Evolutionary conservation across 1,284 basidiomycete species (phyloP).

Genomic region (Fomitopsis betulina): DNA sequence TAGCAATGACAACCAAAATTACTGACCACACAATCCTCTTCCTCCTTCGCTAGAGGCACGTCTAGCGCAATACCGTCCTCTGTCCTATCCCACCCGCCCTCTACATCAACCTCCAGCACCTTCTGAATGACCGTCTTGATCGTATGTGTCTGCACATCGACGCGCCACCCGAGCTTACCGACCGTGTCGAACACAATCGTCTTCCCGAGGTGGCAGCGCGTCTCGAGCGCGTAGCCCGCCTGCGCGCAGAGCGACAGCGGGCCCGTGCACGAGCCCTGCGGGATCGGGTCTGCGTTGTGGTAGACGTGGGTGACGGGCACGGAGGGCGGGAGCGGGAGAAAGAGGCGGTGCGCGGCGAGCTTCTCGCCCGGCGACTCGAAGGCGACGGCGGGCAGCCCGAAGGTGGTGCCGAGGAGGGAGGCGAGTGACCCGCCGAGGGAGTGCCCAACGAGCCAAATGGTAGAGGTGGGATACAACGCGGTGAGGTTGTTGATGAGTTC

Average conservation of each 20-base stretch:
- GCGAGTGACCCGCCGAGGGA: conserved; percentile 88
- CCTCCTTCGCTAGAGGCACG: conserved; percentile 29
- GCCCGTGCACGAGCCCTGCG: conserved; percentile 74
- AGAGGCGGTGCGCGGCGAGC: conserved; percentile 81
- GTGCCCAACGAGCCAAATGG: conserved; percentile 91
- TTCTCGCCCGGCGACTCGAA: conserved; percentile 93
- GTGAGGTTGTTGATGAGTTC: conserved; percentile 81
- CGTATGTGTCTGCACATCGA: conserved; percentile 73
- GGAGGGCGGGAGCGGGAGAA: conserved; percentile 68
- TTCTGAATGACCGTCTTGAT: conserved; percentile 76
- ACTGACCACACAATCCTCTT: conserved; percentile 45
- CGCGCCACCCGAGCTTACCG: conserved; percentile 75
- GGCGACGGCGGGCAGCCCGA: conserved; percentile 89
- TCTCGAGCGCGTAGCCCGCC: conserved; percentile 71
- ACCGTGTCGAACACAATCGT: conserved; percentile 89
- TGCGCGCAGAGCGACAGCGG: conserved; percentile 58
- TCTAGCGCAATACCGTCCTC: conserved; percentile 32
- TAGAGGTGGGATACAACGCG: conserved; percentile 76
- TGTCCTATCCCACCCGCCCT: conserved; percentile 40
- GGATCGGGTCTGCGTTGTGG: conserved; percentile 80
- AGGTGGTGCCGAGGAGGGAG: conserved; percentile 85
- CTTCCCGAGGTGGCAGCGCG: conserved; percentile 60
- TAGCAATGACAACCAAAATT: neutral
- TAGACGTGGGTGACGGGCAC: conserved; percentile 69
- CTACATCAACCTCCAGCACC: conserved; percentile 61